A percentile compares a stretch with the other conserved stretches of the same genome.
Conservation (phyloP, 78 protist genomes). For the Dictyostelium brefeldianum region DNA sequence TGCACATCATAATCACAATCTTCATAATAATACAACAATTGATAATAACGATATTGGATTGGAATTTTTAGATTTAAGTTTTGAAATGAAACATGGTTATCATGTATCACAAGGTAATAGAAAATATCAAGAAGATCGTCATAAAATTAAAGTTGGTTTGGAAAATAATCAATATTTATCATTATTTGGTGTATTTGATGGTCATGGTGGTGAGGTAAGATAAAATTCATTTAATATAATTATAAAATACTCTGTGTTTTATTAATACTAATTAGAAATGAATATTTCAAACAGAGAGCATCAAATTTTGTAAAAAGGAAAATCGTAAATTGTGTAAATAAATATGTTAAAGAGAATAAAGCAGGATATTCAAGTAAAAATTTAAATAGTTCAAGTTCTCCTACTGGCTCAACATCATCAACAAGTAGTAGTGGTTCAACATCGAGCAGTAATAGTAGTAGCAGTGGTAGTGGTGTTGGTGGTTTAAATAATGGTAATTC, state of each 20-base stretch:
- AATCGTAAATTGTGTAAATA: constrained; percentile 19
- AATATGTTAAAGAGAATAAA: constrained; percentile 56
- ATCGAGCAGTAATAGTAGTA: background rate
- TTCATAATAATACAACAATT: background rate
- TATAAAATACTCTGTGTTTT: no score
- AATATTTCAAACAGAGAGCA: background rate
- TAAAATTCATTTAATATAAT: no score
- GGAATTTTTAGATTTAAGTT: constrained; percentile 1
- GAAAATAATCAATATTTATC: constrained; percentile 44
- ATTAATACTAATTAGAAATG: background rate
- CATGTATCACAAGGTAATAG: constrained; percentile 42
- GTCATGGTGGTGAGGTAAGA: constrained; percentile 76
- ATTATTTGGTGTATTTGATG: constrained; percentile 76
- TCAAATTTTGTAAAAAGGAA: constrained; percentile 56
- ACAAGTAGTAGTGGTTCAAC: background rate
- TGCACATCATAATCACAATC: background rate
- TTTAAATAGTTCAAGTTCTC: background rate
- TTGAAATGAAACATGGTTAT: constrained; percentile 31
- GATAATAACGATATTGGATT: background rate
- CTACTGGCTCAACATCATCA: constrained; percentile 11
- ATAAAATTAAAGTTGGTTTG: constrained; percentile 29
- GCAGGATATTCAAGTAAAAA: constrained; percentile 59
- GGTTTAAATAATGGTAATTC: background rate
- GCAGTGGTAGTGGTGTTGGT: background rate
- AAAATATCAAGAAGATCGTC: constrained; percentile 66